Conservation (phyloP, 306 rosid species). For the Cyamopsis tetragonoloba region DNA sequence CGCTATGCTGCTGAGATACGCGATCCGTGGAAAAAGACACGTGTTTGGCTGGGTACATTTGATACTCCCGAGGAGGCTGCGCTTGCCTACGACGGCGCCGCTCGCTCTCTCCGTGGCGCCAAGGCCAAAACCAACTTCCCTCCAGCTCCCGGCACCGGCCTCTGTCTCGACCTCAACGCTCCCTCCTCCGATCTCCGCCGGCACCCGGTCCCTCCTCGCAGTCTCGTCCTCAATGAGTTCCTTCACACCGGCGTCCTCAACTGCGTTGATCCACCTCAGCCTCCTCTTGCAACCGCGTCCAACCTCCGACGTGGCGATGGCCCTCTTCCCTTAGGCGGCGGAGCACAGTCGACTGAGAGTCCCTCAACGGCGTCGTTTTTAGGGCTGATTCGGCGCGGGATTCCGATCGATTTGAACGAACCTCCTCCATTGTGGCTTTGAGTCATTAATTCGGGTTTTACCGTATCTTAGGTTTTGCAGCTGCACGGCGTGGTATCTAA, state of each 20-base stretch:
- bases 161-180: slow-evolving; percentile 63
- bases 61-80: slow-evolving; percentile 98
- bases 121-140: slow-evolving; percentile 94
- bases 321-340: not conserved
- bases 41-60: slow-evolving; percentile 96
- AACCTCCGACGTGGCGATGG: not conserved
- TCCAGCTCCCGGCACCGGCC: slow-evolving; percentile 34
- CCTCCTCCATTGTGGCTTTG: slow-evolving; percentile 95
- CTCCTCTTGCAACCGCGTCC: not conserved
- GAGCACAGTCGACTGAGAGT: not conserved
- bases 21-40: slow-evolving; percentile 94
- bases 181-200: slow-evolving; percentile 40
- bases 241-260: slow-evolving; percentile 52
- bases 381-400: slow-evolving; percentile 71
- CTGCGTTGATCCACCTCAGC: not conserved
- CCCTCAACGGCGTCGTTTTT: slow-evolving; percentile 54
- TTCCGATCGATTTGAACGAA: slow-evolving; percentile 81
- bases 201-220: slow-evolving; percentile 40
- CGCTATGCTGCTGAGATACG: slow-evolving; percentile 97
- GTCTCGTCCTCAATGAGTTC: slow-evolving; percentile 54
- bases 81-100: slow-evolving; percentile 94
- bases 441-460: not conserved
- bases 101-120: slow-evolving; percentile 82
- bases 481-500: not conserved
- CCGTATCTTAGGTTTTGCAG: not conserved